Evolutionary conservation across 768 basidiomycete species (phyloP).

Genomic region (Mycena kentingensis): DNA sequence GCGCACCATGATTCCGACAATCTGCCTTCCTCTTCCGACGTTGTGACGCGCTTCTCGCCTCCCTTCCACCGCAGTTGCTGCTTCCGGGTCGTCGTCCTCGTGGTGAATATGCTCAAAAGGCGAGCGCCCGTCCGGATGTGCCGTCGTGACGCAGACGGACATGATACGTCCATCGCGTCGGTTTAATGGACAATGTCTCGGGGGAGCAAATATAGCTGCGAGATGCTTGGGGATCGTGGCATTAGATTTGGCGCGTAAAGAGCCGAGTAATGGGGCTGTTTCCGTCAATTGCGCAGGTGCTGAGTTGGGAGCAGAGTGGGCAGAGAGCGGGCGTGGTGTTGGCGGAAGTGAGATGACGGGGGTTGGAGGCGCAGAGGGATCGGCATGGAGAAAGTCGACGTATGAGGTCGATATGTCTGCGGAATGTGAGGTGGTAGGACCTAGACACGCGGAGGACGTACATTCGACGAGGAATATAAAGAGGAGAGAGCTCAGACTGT

Average conservation of each 20-base stretch:
- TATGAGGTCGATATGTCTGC: slow-evolving; percentile 75
- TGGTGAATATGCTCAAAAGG: slow-evolving; percentile 16
- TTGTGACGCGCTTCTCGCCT: slow-evolving; percentile 28
- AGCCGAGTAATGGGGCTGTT: slow-evolving; percentile 11
- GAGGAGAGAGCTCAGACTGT: slow-evolving; percentile 63
- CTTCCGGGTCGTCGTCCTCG: slow-evolving; percentile 16
- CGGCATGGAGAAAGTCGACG: slow-evolving; percentile 69
- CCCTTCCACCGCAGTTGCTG: slow-evolving; percentile 10
- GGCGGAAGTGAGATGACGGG: slow-evolving; percentile 30
- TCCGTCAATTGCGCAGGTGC: neutral
- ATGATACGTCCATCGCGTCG: slow-evolving; percentile 19
- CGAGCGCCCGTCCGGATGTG: slow-evolving; percentile 23
- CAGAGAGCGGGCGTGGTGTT: slow-evolving; percentile 26
- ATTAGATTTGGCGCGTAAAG: slow-evolving; percentile 10
- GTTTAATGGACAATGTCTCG: slow-evolving; percentile 18
- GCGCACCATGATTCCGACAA: slow-evolving; percentile 74
- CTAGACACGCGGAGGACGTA: slow-evolving; percentile 35
- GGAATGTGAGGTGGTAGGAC: slow-evolving; percentile 7
- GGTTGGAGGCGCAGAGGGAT: slow-evolving; percentile 53
- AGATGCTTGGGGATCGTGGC: slow-evolving; percentile 12
- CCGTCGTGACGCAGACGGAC: slow-evolving; percentile 25
- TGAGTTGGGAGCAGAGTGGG: slow-evolving; percentile 8
- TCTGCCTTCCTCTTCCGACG: slow-evolving; percentile 60
- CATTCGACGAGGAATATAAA: slow-evolving; percentile 82
- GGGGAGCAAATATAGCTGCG: slow-evolving; percentile 16